These are phyloP conservation scores for Stemphylium vesicarium DNA, from an alignment of 2,329 filamentous ascomycete species.

Conservation along the genomic window DNA sequence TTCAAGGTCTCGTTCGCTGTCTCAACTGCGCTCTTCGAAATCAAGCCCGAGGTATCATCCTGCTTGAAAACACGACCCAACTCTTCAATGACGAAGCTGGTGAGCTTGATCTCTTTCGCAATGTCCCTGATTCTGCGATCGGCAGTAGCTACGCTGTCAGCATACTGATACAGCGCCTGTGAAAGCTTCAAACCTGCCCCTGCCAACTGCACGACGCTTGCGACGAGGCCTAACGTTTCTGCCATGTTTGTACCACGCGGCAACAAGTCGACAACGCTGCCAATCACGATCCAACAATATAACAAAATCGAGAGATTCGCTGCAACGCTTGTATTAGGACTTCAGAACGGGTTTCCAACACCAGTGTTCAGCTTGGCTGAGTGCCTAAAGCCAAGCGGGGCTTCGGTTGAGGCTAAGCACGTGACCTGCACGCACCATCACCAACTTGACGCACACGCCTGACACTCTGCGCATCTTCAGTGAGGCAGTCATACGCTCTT, in stretches of 20 bases:
- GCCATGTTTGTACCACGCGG: slow-evolving; percentile 23
- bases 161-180: slow-evolving; percentile 40
- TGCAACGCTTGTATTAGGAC: no score
- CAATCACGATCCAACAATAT: neutral
- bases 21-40: slow-evolving; percentile 33
- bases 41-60: slow-evolving; percentile 28
- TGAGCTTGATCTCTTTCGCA: slow-evolving; percentile 38
- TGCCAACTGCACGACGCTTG: slow-evolving; percentile 41
- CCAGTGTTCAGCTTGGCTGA: neutral
- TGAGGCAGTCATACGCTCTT: neutral
- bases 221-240: slow-evolving; percentile 33
- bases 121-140: slow-evolving; percentile 38
- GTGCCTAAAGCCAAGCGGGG: neutral
- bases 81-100: slow-evolving; percentile 38
- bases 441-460: neutral
- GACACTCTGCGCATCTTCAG: neutral
- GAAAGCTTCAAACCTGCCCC: slow-evolving; percentile 39
- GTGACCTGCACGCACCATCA: neutral
- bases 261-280: neutral
- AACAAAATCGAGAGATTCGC: neutral
- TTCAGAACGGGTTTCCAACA: neutral
- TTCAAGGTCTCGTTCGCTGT: slow-evolving; percentile 38
- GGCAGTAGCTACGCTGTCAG: slow-evolving; percentile 37
- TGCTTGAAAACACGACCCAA: slow-evolving; percentile 35
- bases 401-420: neutral